Conservation (phyloP, 192 early-diverging fungal genomes). For the Neocallimastix lanati region DNA sequence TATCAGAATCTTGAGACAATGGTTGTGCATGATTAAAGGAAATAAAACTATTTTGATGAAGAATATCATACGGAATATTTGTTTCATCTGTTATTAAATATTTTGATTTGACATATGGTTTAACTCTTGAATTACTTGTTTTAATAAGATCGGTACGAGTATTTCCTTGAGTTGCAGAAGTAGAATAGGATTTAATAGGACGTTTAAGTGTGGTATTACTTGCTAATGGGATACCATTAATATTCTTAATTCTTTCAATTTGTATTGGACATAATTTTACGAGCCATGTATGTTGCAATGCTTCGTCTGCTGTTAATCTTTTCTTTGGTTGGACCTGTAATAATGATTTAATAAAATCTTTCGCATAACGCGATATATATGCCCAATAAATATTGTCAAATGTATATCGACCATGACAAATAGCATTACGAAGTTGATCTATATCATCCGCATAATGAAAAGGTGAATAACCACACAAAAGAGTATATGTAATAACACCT, state of each 20-base stretch:
- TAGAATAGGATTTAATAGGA: not conserved
- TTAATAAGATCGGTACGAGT: not conserved
- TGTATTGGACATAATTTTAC: not conserved
- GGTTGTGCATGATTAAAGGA: not conserved
- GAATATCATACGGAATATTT: not conserved
- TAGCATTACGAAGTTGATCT: not conserved
- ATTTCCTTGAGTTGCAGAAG: not conserved
- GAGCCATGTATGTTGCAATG: conserved; percentile 63
- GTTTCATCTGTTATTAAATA: not conserved
- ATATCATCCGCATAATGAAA: not conserved
- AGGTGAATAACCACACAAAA: not conserved
- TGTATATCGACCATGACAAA: not conserved
- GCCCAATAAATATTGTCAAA: not conserved
- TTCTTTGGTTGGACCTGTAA: conserved; percentile 41
- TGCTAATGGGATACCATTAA: not conserved
- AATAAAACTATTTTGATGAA: not conserved
- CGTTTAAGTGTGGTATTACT: not conserved
- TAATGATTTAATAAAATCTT: conserved; percentile 50
- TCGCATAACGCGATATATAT: conserved; percentile 17
- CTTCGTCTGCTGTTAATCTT: conserved; percentile 55
- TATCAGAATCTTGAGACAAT: not conserved
- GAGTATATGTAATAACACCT: not conserved
- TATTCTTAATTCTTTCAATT: not conserved
- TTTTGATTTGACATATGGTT: not conserved
- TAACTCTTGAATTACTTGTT: not conserved